Base-by-base conservation (phyloP, 169 alveolate genomes). In the Eimeria necatrix region DNA sequence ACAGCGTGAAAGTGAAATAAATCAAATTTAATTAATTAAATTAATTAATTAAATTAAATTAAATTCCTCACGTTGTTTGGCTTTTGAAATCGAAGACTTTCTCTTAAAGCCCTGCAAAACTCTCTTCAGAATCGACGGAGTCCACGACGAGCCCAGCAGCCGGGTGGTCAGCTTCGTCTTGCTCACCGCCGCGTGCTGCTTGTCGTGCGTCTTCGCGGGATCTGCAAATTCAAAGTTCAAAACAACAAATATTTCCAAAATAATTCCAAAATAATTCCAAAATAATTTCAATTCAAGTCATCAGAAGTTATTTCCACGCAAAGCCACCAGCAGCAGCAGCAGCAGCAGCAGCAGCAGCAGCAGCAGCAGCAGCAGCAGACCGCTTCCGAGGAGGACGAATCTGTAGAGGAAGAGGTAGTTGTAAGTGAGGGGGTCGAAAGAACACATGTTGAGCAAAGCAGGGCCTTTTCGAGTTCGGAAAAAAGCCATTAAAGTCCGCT, bases 401-500 rank as follows among this genome's bases (percentile, higher is more conserved):
- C 87, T 56, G 76, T 68, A 51, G n/a, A 86, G 83, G 68, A 86
- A 86, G 20, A 86, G 81, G 20, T 59, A 20, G 24, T 86, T 86
- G 9, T 41, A 4, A 6, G 93, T 53, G 46, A 86, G 84, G 5
- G 93, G 93, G 51, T 86, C 93, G 51, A 64, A 86, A 61, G 49
- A 24, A 26, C 93, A 86, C 93, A 73, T 59, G 59, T 68, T 61
- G 48, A 46, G 76, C 26, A 9, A 53, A 70, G 51, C n/a, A 14
- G 53, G 53, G 4, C 16, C 59, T 12, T 71, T 78, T 0, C 87
- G 87, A 14, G 85, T 71, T 14, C 94, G 85, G 59, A 68, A 10
- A 22, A 88, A 88, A 4, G 78, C 87, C 94, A 86, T 86, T 51
- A 86, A 16, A 8, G 93, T 46, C 26, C 93, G 1, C 68, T 86